Evolutionary conservation across 1,284 basidiomycete genomes (phyloP).

Genomic region (Trichosporon sp.): DNA sequence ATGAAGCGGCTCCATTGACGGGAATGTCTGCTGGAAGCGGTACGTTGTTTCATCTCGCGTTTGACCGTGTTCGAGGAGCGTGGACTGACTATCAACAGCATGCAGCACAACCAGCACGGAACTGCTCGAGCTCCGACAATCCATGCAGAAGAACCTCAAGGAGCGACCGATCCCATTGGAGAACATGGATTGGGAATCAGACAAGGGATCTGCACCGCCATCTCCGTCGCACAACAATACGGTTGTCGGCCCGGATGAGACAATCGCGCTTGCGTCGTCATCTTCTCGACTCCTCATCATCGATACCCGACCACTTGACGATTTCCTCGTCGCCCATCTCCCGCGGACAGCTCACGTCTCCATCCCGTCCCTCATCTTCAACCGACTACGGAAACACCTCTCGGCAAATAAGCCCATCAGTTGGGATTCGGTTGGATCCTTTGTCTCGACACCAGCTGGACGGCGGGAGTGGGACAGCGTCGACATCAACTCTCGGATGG

Average conservation of each 20-base stretch:
- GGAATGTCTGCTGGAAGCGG: conserved; percentile 3
- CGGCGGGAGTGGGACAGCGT: conserved; percentile 61
- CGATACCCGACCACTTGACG: conserved; percentile 67
- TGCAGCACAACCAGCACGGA: background rate
- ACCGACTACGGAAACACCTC: conserved; percentile 63
- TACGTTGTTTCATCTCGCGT: background rate
- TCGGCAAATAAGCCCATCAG: conserved; percentile 20
- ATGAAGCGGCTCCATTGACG: background rate
- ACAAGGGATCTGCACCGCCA: conserved; percentile 1
- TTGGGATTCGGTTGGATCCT: conserved; percentile 65
- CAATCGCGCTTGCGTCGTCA: background rate
- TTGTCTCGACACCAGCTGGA: conserved; percentile 68
- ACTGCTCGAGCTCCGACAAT: background rate
- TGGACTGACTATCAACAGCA: background rate
- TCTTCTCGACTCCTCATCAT: conserved; percentile 55
- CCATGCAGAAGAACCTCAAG: background rate
- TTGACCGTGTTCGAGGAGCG: background rate
- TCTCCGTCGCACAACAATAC: background rate
- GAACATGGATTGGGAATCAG: background rate
- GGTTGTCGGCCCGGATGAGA: background rate
- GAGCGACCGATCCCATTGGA: background rate
- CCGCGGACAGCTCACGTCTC: conserved; percentile 69
- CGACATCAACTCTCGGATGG: conserved; percentile 50
- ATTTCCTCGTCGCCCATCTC: conserved; percentile 63
- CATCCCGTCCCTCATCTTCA: conserved; percentile 78